These are phyloP conservation scores for Fraxinus ornus DNA, from an alignment of 305 asterid genomes.

Conservation along the genomic window DNA sequence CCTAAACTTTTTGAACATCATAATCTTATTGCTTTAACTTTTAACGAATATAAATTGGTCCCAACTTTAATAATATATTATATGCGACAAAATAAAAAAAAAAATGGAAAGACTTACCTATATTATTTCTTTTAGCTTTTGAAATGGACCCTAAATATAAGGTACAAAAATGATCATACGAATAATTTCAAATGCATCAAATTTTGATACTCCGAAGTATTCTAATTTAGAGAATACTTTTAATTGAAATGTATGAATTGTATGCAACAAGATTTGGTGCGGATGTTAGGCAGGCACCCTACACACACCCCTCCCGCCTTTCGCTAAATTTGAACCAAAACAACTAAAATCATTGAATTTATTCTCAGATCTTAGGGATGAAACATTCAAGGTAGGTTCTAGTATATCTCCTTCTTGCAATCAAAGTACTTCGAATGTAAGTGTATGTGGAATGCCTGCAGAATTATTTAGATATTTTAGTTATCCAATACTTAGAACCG, in stretches of 20 bases:
- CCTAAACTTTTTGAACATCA: not conserved
- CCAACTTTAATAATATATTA: not conserved
- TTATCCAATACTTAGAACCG: not conserved
- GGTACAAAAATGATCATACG: not conserved
- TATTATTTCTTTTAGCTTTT: not conserved
- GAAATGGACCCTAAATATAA: not conserved
- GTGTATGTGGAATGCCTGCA: not conserved
- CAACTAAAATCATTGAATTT: not conserved
- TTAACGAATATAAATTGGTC: not conserved
- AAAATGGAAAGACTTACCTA: not conserved
- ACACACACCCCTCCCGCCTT: not conserved
- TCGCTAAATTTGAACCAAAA: not conserved
- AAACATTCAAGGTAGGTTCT: not conserved
- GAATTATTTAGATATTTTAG: not conserved
- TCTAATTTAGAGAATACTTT: not conserved
- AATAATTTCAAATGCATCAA: not conserved
- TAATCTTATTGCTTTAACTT: not conserved
- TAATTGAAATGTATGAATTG: not conserved
- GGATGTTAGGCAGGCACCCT: not conserved
- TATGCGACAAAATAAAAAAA: not conserved
- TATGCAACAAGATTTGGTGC: not conserved
- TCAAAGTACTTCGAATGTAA: not conserved
- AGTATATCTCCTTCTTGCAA: not conserved
- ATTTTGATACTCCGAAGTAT: not conserved
- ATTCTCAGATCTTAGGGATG: not conserved